phyloP scores from a whole-genome alignment of 257 asterid genomes.

The Salvia rosmarinus region DNA sequence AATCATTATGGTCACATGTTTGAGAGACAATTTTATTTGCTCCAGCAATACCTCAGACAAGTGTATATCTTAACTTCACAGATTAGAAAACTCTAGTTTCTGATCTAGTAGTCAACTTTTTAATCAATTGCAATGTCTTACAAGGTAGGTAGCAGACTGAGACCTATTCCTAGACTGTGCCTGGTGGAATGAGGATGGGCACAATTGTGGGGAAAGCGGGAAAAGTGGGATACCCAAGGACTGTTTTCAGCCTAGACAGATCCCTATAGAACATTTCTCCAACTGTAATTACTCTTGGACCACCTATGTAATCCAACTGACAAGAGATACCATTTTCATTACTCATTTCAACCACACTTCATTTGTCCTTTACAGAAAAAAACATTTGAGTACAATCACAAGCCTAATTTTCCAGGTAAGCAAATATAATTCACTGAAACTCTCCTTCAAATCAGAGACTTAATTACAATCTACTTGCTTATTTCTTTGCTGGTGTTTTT shows the following conservation, averaged over 20 bases:
- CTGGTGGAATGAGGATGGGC: neutral
- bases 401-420: neutral
- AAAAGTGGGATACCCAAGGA: neutral
- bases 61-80: neutral
- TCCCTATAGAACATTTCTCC: no score
- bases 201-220: neutral
- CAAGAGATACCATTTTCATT: neutral
- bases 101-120: neutral
- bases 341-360: neutral
- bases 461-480: neutral
- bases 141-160: neutral
- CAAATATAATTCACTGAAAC: neutral
- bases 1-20: neutral
- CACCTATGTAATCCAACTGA: neutral
- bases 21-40: constrained; percentile 17
- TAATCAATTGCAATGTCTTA: neutral
- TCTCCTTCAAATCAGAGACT: neutral
- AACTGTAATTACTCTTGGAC: neutral
- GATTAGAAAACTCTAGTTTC: neutral
- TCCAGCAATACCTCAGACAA: neutral
- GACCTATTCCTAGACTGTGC: neutral
- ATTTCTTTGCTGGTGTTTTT: neutral
- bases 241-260: no score
- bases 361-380: no score
- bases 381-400: neutral